A percentile compares a stretch with the other conserved stretches of the same genome.
Evolutionary conservation across 2,329 filamentous ascomycete genomes (phyloP).

Genomic region (Catunica adiposa): DNA sequence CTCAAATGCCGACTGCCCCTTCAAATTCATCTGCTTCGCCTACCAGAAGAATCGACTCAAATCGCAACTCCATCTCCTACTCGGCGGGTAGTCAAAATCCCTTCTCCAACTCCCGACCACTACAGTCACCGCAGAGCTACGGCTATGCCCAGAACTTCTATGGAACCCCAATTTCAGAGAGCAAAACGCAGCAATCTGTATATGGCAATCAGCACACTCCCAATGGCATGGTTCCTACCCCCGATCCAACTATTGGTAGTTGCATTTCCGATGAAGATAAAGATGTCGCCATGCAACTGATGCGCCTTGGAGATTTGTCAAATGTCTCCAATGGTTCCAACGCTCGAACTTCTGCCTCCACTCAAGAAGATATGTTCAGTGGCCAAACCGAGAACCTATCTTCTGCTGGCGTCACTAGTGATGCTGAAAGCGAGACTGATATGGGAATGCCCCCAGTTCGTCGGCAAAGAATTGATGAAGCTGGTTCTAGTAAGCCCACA

Average conservation of each 20-base stretch:
- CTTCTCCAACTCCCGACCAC: slow-evolving; percentile 57
- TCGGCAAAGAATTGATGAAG: slow-evolving; percentile 37
- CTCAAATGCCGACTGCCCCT: slow-evolving; percentile 81
- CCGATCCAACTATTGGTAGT: slow-evolving; percentile 91
- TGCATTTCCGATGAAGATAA: slow-evolving; percentile 89
- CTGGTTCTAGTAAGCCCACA: slow-evolving; percentile 27
- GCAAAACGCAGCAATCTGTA: slow-evolving; percentile 40
- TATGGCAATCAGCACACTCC: slow-evolving; percentile 15
- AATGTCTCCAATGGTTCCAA: slow-evolving; percentile 76
- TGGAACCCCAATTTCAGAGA: slow-evolving; percentile 34
- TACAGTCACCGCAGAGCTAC: slow-evolving; percentile 75
- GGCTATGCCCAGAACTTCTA: slow-evolving; percentile 26
- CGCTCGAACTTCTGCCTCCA: slow-evolving; percentile 82
- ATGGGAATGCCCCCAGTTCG: slow-evolving; percentile 33
- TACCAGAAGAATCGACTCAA: slow-evolving; percentile 59
- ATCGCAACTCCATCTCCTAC: slow-evolving; percentile 59
- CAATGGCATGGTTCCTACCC: slow-evolving; percentile 59
- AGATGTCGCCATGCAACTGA: slow-evolving; percentile 90
- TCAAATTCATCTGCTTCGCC: slow-evolving; percentile 96
- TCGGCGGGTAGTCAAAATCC: slow-evolving; percentile 61
- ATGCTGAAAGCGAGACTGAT: slow-evolving; percentile 55
- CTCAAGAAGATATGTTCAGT: slow-evolving; percentile 83
- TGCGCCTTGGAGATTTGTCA: slow-evolving; percentile 66
- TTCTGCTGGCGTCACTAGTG: slow-evolving; percentile 70
- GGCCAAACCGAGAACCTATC: slow-evolving; percentile 73